Percentiles rank a stretch among this genome's conserved stretches.
phyloP scores from a whole-genome alignment of 371 early-diverging fungal species.

The Lichtheimia hyalospora region DNA sequence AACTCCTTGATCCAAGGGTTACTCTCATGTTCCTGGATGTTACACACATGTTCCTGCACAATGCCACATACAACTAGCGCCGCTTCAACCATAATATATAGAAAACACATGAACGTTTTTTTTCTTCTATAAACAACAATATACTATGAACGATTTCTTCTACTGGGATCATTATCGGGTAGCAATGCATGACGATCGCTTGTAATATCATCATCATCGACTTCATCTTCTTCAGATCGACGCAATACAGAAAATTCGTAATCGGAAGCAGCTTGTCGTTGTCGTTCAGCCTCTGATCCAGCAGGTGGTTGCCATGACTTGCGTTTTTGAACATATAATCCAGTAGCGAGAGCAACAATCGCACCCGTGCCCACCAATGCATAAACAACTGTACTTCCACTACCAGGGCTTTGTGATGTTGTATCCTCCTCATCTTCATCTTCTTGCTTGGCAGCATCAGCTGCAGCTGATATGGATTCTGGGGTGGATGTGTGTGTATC shows the following conservation, averaged over 20 bases:
- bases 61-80: too few species aligned
- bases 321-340: conserved; percentile 22
- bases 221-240: conserved; percentile 23
- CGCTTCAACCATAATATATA: too few species aligned
- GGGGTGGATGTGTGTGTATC: neutral
- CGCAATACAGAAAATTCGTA: conserved; percentile 21
- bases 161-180: conserved; percentile 4
- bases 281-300: neutral
- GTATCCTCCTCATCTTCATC: conserved; percentile 3
- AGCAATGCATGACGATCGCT: conserved; percentile 8
- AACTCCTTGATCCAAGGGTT: too few species aligned
- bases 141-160: conserved; percentile 2
- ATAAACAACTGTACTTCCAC: conserved; percentile 14
- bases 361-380: conserved; percentile 22
- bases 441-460: conserved; percentile 2
- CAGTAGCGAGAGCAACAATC: conserved; percentile 17
- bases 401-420: neutral
- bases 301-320: conserved; percentile 15
- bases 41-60: too few species aligned
- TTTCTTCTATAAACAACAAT: neutral
- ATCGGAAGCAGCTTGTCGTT: neutral
- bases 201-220: conserved; percentile 8
- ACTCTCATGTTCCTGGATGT: too few species aligned
- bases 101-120: too few species aligned
- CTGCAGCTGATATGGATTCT: conserved; percentile 9